Base-by-base conservation (phyloP, 1,284 basidiomycete species). In the Malassezia brasiliensis region DNA sequence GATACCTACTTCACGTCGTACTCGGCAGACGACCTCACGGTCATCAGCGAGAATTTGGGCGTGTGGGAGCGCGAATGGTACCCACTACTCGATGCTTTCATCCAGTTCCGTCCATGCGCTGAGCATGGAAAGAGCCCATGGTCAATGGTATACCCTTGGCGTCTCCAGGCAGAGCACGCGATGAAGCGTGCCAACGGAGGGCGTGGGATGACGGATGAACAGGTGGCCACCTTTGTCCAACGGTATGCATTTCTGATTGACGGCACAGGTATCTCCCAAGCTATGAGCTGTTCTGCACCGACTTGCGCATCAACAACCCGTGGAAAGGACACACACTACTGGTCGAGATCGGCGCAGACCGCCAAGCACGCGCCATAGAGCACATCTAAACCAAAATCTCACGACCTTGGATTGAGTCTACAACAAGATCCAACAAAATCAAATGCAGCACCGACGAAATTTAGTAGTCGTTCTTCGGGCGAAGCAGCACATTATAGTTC, bases 161-260 rank as follows among this genome's bases (percentile, higher is more conserved):
- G 89, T 19, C 75, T 86, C 22, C 79, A 93, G 72, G 89, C 91
- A 74, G 90, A 94, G 67, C 86, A 85, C 56, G 68, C 81, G 48
- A 90, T 93, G 88, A 91, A 89, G 73, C 78, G 80, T 0, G 72
- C 72, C 37, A 90, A 89, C 60, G 88, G 87, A 41, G 88, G 88
- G 5, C 78, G 78, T 42, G 89, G 89, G 3, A 91, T 94, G 90
- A 79, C 83, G 0, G 88, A 91, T 65, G 82, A 81, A 63, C 81
- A 80, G 68, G 87, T 93, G 28, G 82, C 82, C 70, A 76, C 74
- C 81, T 90, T 76, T 50, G 65, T 66, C n/a, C 55, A 47, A 20
- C 45, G 63, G 59, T 60, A 30, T 15, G 45, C 22, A 40, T 47
- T 48, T 20, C 2, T 34, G 14, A 5, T 38, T 35, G 6, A 34